Percentiles rank a stretch among this genome's conserved stretches.
Conservation (phyloP, 1,284 basidiomycete genomes). For the Tremellales sp. region DNA sequence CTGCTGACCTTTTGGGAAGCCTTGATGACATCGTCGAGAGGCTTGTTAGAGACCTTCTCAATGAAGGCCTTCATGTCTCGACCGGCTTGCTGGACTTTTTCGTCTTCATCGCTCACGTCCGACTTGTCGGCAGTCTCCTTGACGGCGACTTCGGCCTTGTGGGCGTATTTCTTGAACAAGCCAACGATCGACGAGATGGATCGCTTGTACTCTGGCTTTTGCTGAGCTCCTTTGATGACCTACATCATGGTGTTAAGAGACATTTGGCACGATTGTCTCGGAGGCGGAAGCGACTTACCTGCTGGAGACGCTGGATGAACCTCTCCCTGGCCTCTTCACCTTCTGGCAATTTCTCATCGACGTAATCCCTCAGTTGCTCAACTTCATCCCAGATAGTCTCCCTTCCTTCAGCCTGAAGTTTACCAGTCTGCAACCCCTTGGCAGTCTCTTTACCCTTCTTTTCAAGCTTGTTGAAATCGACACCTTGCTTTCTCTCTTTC, state of each 20-base stretch:
- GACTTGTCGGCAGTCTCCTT: constrained; percentile 45
- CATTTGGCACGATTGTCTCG: too few relatives aligned
- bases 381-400: constrained; percentile 34
- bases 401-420: constrained; percentile 36
- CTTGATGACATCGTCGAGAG: constrained; percentile 43
- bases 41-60: constrained; percentile 48
- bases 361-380: constrained; percentile 40
- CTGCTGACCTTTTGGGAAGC: constrained; percentile 46
- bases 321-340: constrained; percentile 50
- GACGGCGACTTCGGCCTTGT: constrained; percentile 47
- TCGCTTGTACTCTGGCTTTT: constrained; percentile 47
- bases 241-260: constrained; percentile 20
- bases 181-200: constrained; percentile 47
- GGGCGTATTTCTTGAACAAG: constrained; percentile 51
- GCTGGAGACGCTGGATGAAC: constrained; percentile 48
- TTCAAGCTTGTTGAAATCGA: constrained; percentile 41
- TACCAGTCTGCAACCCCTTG: constrained; percentile 39
- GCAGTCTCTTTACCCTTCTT: constrained; percentile 45
- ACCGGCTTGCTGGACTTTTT: constrained; percentile 46
- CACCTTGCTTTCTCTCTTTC: constrained; percentile 41
- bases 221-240: constrained; percentile 38
- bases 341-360: constrained; percentile 50
- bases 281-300: too few relatives aligned
- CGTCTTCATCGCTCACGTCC: constrained; percentile 45
- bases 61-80: constrained; percentile 47